Conservation (phyloP, 129 eudicot species). For the Flaveria ramosissima region DNA sequence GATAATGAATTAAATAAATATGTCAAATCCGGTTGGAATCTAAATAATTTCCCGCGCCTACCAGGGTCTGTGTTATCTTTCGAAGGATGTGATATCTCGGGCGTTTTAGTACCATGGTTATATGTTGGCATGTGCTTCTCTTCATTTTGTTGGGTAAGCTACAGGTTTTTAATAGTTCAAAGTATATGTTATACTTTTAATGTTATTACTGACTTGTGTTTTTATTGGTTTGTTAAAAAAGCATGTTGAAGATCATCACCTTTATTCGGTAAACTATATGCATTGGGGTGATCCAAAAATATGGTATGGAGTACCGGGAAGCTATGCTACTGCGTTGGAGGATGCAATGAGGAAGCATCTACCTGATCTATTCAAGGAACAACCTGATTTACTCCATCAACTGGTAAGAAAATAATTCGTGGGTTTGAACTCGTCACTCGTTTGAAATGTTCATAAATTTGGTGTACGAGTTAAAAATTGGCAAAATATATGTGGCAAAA, state of each 20-base stretch:
- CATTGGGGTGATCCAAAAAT: slow-evolving; percentile 85
- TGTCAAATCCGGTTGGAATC: slow-evolving; percentile 67
- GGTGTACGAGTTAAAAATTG: too few species aligned
- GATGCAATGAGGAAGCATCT: slow-evolving; percentile 74
- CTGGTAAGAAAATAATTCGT: slow-evolving; percentile 42
- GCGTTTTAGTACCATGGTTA: slow-evolving; percentile 84
- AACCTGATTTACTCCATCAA: slow-evolving; percentile 68
- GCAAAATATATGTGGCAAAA: too few species aligned
- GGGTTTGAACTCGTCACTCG: background rate
- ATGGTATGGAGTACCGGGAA: slow-evolving; percentile 87
- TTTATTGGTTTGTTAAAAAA: slow-evolving; percentile 24
- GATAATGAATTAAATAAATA: slow-evolving; percentile 40
- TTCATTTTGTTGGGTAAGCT: slow-evolving; percentile 80
- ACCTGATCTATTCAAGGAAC: slow-evolving; percentile 75
- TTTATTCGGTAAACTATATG: slow-evolving; percentile 71
- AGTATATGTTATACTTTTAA: background rate
- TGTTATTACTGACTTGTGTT: slow-evolving; percentile 14
- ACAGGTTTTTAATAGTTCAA: background rate
- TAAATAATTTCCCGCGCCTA: slow-evolving; percentile 67
- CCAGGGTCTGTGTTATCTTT: slow-evolving; percentile 70
- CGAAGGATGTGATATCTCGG: slow-evolving; percentile 69
- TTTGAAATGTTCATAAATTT: background rate
- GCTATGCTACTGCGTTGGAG: slow-evolving; percentile 66
- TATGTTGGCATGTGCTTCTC: slow-evolving; percentile 92
- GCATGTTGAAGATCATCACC: slow-evolving; percentile 94